phyloP scores from a whole-genome alignment of 176 grass and related monocot genomes.

The Carex scoparia region DNA sequence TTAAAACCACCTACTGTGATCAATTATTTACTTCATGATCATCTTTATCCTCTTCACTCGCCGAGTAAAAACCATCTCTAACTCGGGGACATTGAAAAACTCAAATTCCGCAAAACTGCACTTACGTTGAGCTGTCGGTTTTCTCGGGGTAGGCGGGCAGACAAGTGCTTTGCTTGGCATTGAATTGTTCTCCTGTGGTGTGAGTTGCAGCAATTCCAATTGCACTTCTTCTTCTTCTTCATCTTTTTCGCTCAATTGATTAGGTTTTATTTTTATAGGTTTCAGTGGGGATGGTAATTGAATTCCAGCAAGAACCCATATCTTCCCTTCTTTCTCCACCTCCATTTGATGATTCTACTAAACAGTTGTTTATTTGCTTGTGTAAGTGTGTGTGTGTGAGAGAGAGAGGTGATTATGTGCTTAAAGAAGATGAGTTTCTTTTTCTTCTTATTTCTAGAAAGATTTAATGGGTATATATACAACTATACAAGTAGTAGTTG shows the following conservation, averaged over 20 bases:
- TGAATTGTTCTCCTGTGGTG: neutral
- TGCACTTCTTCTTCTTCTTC: neutral
- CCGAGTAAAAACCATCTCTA: slow-evolving; percentile 5
- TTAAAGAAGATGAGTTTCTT: neutral
- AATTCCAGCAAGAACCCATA: slow-evolving; percentile 19
- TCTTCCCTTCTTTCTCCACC: slow-evolving; percentile 19
- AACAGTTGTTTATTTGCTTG: neutral
- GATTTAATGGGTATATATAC: neutral
- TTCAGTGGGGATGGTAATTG: slow-evolving; percentile 15
- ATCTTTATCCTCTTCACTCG: slow-evolving; percentile 18
- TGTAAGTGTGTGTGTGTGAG: neutral
- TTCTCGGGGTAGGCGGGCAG: slow-evolving; percentile 17
- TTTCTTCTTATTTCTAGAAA: neutral
- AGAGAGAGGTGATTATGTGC: neutral
- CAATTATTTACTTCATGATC: slow-evolving; percentile 19
- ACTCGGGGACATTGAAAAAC: slow-evolving; percentile 8
- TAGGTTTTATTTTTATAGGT: slow-evolving; percentile 14
- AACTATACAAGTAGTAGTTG: neutral
- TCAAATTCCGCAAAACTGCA: neutral
- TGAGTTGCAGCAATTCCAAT: slow-evolving; percentile 7
- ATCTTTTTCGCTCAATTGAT: neutral
- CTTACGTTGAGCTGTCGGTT: neutral
- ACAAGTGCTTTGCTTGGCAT: neutral
- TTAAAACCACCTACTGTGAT: neutral
- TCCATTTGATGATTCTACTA: slow-evolving; percentile 3